phyloP scores from a whole-genome alignment of 164 flowering plant species.

The Umbilicus rupestris region DNA sequence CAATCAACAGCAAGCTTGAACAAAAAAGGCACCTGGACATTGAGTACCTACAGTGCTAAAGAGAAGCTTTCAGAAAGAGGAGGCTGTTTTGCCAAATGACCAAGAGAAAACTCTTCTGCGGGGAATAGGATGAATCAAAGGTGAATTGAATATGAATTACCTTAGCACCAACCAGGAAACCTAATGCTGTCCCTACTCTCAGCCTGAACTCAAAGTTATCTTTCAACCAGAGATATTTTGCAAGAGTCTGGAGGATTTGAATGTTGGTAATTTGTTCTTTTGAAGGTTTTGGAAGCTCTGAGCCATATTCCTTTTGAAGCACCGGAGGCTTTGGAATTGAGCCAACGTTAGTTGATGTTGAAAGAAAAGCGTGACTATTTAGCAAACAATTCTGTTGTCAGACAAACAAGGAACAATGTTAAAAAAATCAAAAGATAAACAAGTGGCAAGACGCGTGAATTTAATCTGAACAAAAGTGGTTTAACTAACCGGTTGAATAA shows the following conservation, averaged over 20 bases:
- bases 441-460: not conserved
- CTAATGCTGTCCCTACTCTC: constrained; percentile 64
- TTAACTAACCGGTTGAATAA: not conserved
- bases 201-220: constrained; percentile 74
- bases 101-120: not conserved
- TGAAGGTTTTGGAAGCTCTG: constrained; percentile 13
- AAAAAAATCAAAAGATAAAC: not conserved
- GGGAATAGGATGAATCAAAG: not conserved
- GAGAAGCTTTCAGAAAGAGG: constrained; percentile 1
- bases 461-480: not conserved
- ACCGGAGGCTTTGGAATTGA: not conserved
- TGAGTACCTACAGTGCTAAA: constrained; percentile 49
- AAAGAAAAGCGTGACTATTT: constrained; percentile 1
- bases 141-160: constrained; percentile 13
- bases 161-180: constrained; percentile 80
- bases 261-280: constrained; percentile 43
- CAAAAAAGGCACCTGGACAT: constrained; percentile 94
- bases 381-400: constrained; percentile 1
- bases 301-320: not conserved
- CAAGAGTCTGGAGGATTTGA: constrained; percentile 62
- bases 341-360: not conserved
- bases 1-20: constrained; percentile 96
- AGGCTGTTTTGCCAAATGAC: not conserved
- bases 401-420: not conserved
- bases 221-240: constrained; percentile 79